Conservation (phyloP, 2,329 filamentous ascomycete species). For the Xylariaceae sp. region DNA sequence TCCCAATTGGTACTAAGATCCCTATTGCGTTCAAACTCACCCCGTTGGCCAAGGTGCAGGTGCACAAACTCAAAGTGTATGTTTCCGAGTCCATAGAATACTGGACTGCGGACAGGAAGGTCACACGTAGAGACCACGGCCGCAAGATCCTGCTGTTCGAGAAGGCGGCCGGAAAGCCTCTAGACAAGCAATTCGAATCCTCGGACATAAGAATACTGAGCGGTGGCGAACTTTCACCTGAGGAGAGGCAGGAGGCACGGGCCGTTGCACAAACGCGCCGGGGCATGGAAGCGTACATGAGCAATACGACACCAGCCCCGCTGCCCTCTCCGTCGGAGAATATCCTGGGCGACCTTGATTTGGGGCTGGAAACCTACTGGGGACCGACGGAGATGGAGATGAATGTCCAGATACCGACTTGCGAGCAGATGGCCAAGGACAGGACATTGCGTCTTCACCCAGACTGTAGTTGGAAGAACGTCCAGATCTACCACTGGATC, state of each 20-base stretch:
- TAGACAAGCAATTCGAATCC: conserved; percentile 65
- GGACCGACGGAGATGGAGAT: conserved; percentile 93
- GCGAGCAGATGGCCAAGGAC: conserved; percentile 76
- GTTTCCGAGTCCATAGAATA: conserved; percentile 89
- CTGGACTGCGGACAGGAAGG: conserved; percentile 78
- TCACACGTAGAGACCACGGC: conserved; percentile 77
- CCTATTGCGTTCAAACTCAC: conserved; percentile 93
- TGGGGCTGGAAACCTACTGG: conserved; percentile 65
- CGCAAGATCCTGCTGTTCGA: conserved; percentile 83
- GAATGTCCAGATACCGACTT: conserved; percentile 86
- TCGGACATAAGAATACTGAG: conserved; percentile 72
- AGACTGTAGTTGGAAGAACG: conserved; percentile 89
- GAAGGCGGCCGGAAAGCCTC: conserved; percentile 74
- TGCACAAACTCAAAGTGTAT: conserved; percentile 86
- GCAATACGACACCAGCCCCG: conserved; percentile 34
- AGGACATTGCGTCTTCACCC: conserved; percentile 65
- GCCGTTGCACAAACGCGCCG: conserved; percentile 43
- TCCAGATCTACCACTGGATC: conserved; percentile 94
- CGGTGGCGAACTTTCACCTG: conserved; percentile 66
- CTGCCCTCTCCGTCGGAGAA: conserved; percentile 58
- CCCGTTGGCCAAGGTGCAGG: conserved; percentile 85
- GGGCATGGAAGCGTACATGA: conserved; percentile 47
- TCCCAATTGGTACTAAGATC: conserved; percentile 79
- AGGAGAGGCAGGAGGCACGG: conserved; percentile 44
- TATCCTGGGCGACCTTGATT: conserved; percentile 72